Evolutionary conservation across 2,329 filamentous ascomycete genomes (phyloP).

Genomic region (Curvularia sp.): DNA sequence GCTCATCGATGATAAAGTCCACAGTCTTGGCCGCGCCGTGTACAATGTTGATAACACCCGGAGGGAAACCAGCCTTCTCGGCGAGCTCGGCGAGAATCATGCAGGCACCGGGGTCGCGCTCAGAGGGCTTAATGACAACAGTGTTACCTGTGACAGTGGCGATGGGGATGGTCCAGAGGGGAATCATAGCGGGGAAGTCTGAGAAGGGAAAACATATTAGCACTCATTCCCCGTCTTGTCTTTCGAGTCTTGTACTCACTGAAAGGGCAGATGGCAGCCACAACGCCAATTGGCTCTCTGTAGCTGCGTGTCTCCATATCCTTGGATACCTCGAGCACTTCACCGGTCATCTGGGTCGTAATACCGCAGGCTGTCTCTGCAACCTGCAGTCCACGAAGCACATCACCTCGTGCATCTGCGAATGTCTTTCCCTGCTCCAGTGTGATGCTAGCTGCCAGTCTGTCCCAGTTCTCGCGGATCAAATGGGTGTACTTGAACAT

Average conservation of each 20-base stretch:
- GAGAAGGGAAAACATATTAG: conserved; percentile 31
- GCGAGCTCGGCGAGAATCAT: conserved; percentile 86
- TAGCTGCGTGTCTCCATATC: conserved; percentile 90
- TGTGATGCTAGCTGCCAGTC: conserved; percentile 82
- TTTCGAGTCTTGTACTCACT: conserved; percentile 60
- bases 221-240: background rate
- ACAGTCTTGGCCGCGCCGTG: conserved; percentile 82
- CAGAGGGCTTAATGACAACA: conserved; percentile 83
- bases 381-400: conserved; percentile 81
- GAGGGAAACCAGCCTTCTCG: conserved; percentile 80
- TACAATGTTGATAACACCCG: conserved; percentile 82
- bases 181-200: conserved; percentile 94
- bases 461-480: conserved; percentile 85
- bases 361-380: conserved; percentile 83
- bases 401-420: conserved; percentile 81
- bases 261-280: conserved; percentile 85
- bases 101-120: conserved; percentile 81
- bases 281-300: conserved; percentile 79
- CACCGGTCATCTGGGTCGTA: conserved; percentile 81
- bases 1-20: conserved; percentile 85
- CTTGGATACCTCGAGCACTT: conserved; percentile 84
- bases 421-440: conserved; percentile 90
- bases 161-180: conserved; percentile 87
- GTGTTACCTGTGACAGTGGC: conserved; percentile 86
- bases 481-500: conserved; percentile 86